Base-by-base conservation (phyloP, 768 basidiomycete species). In the Favolaschia claudopus region DNA sequence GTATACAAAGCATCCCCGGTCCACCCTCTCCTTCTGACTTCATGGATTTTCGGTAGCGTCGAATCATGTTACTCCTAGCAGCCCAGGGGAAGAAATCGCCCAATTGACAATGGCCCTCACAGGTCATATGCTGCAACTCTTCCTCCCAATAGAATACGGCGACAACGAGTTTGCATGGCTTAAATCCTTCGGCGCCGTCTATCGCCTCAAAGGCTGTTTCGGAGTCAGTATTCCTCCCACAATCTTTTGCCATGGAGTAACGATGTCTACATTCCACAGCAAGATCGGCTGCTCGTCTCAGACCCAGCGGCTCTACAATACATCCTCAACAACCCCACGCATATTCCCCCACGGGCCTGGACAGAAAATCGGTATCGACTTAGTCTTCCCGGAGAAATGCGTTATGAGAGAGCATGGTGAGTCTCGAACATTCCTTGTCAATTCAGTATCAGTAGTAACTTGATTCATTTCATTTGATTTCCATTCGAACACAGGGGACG, bases 331-430 rank as follows among this genome's bases (percentile, higher is more conserved):
- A 38, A n/a, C 28, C 15, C 38, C 42, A 20, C 33, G 29, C 37
- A 43, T 54, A n/a, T n/a, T n/a, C n/a, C n/a, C n/a, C n/a, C n/a
- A n/a, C 37, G 52, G 19, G 37, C 52, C 9, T 43, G 52, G 52
- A 36, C 32, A 17, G 13, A 7, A n/a, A n/a, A n/a, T n/a, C n/a
- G n/a, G n/a, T n/a, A n/a, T n/a, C n/a, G n/a, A n/a, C n/a, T n/a
- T n/a, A n/a, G n/a, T n/a, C n/a, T n/a, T n/a, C n/a, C n/a, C n/a
- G n/a, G n/a, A n/a, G n/a, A n/a, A n/a, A n/a, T n/a, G n/a, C n/a
- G n/a, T n/a, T n/a, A n/a, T n/a, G n/a, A n/a, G n/a, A n/a, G n/a
- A n/a, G n/a, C n/a, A n/a, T n/a, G n/a, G n/a, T n/a, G n/a, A n/a
- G n/a, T n/a, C n/a, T n/a, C n/a, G n/a, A n/a, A n/a, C n/a, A n/a